These are phyloP conservation scores for slime mould (Dictyostelium discoideum) DNA, from an alignment of 78 protist species.

Conservation along the genomic window DNA sequence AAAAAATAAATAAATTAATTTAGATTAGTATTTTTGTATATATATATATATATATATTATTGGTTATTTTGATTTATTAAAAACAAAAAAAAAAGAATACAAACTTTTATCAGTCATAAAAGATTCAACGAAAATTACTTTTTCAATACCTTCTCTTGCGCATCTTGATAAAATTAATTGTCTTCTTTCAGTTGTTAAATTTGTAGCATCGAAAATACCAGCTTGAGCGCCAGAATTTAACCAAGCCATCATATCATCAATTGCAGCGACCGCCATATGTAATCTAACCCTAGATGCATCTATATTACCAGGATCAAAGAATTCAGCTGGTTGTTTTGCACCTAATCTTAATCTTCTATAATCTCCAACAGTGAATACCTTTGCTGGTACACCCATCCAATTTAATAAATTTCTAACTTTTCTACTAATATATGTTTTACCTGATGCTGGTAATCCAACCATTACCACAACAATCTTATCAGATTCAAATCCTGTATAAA, in stretches of 20 bases:
- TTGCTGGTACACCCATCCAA: slow-evolving; percentile 83
- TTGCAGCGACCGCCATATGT: slow-evolving; percentile 84
- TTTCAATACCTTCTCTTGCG: slow-evolving; percentile 52
- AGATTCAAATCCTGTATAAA: slow-evolving; percentile 77
- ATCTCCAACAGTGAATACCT: slow-evolving; percentile 84
- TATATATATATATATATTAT: no score
- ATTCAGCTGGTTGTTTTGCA: slow-evolving; percentile 83
- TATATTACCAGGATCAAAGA: slow-evolving; percentile 87
- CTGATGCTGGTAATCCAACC: slow-evolving; percentile 94
- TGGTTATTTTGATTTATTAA: no score
- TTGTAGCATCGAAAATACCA: slow-evolving; percentile 93
- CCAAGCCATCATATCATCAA: slow-evolving; percentile 85
- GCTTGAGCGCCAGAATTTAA: slow-evolving; percentile 75
- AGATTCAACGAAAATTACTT: slow-evolving; percentile 65
- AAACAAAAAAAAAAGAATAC: no score
- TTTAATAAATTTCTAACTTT: slow-evolving; percentile 85
- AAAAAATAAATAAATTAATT: neutral
- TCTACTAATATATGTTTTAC: slow-evolving; percentile 87
- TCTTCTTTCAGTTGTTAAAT: slow-evolving; percentile 84
- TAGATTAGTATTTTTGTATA: neutral
- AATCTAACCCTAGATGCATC: slow-evolving; percentile 64
- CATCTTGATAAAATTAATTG: slow-evolving; percentile 72
- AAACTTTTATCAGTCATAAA: slow-evolving; percentile 31
- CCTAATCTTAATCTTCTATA: slow-evolving; percentile 78
- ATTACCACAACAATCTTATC: slow-evolving; percentile 84